Base-by-base conservation (phyloP, 768 basidiomycete genomes). In the Boletus pseudo-olivaceus region DNA sequence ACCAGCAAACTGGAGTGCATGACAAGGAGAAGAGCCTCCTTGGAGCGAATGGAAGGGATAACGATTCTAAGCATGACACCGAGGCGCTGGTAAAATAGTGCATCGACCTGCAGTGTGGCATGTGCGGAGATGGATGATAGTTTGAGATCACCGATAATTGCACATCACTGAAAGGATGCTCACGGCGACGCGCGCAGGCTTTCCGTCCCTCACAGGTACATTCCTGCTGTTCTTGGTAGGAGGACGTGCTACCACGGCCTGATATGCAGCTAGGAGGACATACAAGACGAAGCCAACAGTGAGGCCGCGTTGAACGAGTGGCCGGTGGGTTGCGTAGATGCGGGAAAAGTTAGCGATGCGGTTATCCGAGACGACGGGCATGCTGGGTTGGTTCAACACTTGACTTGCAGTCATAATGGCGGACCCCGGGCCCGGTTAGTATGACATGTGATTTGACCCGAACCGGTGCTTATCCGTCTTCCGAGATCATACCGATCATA, bases 1-100 rank as follows among this genome's bases (percentile, higher is more conserved):
- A 98, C 78, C 50, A 99, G 81, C 53, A 99, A 78, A 64, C 85
- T 84, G 14, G 93, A 91, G 72, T 98, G 95, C 79, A 92, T 88
- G 42, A 85, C 73, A 15, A 99, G 79, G 47, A 98, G 81, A 49
- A 90, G 72, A 0, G 93, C 92, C 70, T 98, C 95, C 60, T 93
- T 91, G 8, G 90, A 92, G 40, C 82, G 82, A 51, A 92, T 69
- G 40, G 87, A 79, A 4, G 95, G 96, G 51, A 98, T 92, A 20
- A 95, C 89, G 46, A 98, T 97, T 19, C 83, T 79, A 35, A 97
- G 76, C 47, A 99, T 86, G 30, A 73, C 72, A 23, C 81, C 78
- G 19, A 99, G 79, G 9, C 93, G 83, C 56, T 84, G 79, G 64
- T 93, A 95, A 74, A 98, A 98, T 19, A 91, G 68, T 2, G 89